A percentile compares a stretch with the other conserved stretches of the same genome.
These are phyloP conservation scores for Yamadazyma endophytica DNA, from an alignment of 805 yeast genomes.

Conservation along the genomic window DNA sequence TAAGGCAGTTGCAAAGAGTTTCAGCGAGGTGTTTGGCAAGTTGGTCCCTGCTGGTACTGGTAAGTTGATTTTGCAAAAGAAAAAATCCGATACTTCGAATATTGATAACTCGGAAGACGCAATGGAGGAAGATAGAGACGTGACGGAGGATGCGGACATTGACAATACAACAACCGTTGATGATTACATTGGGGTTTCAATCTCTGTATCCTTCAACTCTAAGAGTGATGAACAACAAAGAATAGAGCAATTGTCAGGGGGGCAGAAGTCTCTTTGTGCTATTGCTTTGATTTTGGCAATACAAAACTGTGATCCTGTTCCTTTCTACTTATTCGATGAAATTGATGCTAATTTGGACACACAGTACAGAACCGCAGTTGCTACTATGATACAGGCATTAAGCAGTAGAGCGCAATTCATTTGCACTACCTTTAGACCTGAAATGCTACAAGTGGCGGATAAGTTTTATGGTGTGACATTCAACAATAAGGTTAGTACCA, in stretches of 20 bases:
- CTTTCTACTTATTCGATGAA: slow-evolving; percentile 93
- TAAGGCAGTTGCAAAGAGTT: slow-evolving; percentile 67
- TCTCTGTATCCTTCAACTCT: slow-evolving; percentile 85
- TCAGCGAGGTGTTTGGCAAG: slow-evolving; percentile 68
- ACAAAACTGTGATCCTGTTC: slow-evolving; percentile 95
- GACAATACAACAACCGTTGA: slow-evolving; percentile 31
- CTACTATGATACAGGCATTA: slow-evolving; percentile 62
- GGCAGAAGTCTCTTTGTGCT: slow-evolving; percentile 96
- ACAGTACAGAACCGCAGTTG: slow-evolving; percentile 86
- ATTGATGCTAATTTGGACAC: slow-evolving; percentile 94
- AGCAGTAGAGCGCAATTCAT: slow-evolving; percentile 80
- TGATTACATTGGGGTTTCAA: slow-evolving; percentile 75
- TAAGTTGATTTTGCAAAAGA: slow-evolving; percentile 58
- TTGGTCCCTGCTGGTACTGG: slow-evolving; percentile 86
- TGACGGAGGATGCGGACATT: slow-evolving; percentile 9
- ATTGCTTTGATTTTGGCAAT: slow-evolving; percentile 89
- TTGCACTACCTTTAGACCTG: slow-evolving; percentile 94
- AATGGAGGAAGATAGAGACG: slow-evolving; percentile 9
- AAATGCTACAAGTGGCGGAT: slow-evolving; percentile 83
- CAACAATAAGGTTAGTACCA: slow-evolving; percentile 74
- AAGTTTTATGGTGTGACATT: slow-evolving; percentile 85
- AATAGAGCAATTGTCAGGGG: slow-evolving; percentile 92
- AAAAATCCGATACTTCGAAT: slow-evolving; percentile 16
- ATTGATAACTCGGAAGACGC: slow-evolving; percentile 14
- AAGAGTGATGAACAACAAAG: slow-evolving; percentile 79